These are phyloP conservation scores for Microcyclosporella mali DNA, from an alignment of 2,329 filamentous ascomycete genomes.

Conservation along the genomic window DNA sequence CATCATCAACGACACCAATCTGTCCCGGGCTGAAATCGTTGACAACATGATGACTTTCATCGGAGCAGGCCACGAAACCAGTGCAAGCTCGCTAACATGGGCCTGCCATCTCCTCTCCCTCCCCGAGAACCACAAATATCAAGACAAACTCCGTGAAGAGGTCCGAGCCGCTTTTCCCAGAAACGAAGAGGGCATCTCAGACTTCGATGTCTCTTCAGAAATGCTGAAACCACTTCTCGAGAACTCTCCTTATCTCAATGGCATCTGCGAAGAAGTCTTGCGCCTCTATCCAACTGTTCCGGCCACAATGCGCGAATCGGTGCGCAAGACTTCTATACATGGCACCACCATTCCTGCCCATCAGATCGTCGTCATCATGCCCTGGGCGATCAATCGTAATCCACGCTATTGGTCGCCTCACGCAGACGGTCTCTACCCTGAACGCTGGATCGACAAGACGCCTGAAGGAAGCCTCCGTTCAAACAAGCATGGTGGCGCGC, in stretches of 20 bases:
- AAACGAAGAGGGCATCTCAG: too few relatives aligned
- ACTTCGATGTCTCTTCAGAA: too few relatives aligned
- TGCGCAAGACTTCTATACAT: slow-evolving; percentile 4
- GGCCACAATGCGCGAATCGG: slow-evolving; percentile 3
- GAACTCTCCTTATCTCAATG: slow-evolving; percentile 35
- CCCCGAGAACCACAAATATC: slow-evolving; percentile 49
- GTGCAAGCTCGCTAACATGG: slow-evolving; percentile 65
- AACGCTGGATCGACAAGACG: slow-evolving; percentile 16
- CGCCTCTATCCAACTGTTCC: slow-evolving; percentile 8
- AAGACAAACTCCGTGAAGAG: slow-evolving; percentile 61
- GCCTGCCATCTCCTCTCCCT: slow-evolving; percentile 59
- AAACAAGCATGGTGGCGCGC: slow-evolving; percentile 3
- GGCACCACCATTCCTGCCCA: slow-evolving; percentile 31
- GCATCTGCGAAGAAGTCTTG: slow-evolving; percentile 32
- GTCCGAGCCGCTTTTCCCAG: slow-evolving; percentile 38
- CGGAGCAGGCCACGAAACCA: slow-evolving; percentile 64
- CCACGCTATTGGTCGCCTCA: slow-evolving; percentile 35
- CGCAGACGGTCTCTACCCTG: slow-evolving; percentile 23
- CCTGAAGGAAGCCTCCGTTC: not conserved
- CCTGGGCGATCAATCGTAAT: slow-evolving; percentile 37
- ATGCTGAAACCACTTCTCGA: slow-evolving; percentile 29
- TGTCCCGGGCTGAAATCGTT: slow-evolving; percentile 26
- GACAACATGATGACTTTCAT: slow-evolving; percentile 50
- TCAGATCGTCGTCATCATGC: slow-evolving; percentile 31
- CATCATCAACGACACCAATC: not conserved